Conservation (phyloP, 1,284 basidiomycete species). For the Malassezia vespertilionis region DNA sequence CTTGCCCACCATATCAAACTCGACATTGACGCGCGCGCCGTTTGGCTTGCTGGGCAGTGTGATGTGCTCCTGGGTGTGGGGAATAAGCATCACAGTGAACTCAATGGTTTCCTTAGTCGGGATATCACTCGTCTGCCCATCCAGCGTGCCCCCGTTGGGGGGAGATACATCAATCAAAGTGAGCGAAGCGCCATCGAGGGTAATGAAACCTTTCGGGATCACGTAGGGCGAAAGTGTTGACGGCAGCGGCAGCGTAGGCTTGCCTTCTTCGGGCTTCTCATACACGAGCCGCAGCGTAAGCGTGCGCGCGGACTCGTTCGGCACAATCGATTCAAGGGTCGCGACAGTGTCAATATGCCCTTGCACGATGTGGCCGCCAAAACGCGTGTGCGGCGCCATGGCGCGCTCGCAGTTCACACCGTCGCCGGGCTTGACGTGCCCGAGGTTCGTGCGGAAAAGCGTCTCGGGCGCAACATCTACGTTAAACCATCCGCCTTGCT, state of each 20-base stretch:
- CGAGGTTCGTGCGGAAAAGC: constrained; percentile 74
- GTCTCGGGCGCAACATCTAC: constrained; percentile 95
- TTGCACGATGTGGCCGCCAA: constrained; percentile 95
- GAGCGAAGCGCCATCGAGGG: constrained; percentile 86
- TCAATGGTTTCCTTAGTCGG: constrained; percentile 34
- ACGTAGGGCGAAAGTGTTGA: constrained; percentile 68
- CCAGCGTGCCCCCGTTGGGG: constrained; percentile 28
- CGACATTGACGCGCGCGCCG: constrained; percentile 42
- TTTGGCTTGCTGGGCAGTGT: constrained; percentile 37
- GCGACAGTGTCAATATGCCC: constrained; percentile 68
- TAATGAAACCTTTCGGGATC: constrained; percentile 90
- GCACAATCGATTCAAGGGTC: constrained; percentile 50
- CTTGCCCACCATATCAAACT: constrained; percentile 47
- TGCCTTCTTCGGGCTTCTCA: constrained; percentile 13
- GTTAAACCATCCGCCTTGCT: constrained; percentile 56
- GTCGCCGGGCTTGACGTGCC: constrained; percentile 62
- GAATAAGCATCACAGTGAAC: constrained; percentile 46
- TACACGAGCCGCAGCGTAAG: constrained; percentile 58
- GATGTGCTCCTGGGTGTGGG: constrained; percentile 45
- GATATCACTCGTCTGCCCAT: not conserved
- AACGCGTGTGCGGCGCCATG: constrained; percentile 75
- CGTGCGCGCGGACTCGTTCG: constrained; percentile 79
- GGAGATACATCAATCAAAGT: constrained; percentile 67
- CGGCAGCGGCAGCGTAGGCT: constrained; percentile 53
- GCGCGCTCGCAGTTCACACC: constrained; percentile 91